Base-by-base conservation (phyloP, 208 protist genomes). In the Porcisia deanei region DNA sequence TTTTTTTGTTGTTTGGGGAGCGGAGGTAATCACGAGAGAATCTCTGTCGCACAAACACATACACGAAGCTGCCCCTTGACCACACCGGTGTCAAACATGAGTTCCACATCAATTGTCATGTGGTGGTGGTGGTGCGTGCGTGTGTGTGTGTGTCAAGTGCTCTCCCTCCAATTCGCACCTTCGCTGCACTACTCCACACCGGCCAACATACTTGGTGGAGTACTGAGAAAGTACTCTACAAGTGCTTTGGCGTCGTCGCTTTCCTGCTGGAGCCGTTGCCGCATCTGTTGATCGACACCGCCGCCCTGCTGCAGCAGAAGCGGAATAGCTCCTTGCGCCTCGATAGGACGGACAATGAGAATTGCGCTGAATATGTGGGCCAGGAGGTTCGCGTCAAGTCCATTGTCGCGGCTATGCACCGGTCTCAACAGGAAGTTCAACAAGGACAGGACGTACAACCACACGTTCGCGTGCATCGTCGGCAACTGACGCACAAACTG, bases 351-450 rank as follows among this genome's bases (percentile, higher is more conserved):
- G 43, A 85, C 68, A 58, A 97, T 80, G 66, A 97, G 71, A 10
- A 87, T 86, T 34, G 67, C 45, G 76, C 89, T 92, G 66, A 96
- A 96, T 34, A 89, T 67, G 69, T 89, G 89, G 1, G 91, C 85
- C 34, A 96, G 68, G 34, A 93, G 75, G 34, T 37, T 73, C 2
- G 88, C 66, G 2, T 88, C 93, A 4, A 96, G 77, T 18, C 85
- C 87, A 79, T 96, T 97, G 73, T 81, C 61, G 63, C 71, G 53
- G 45, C 77, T 80, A 75, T 94, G 82, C 37, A 70, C 75, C n/a
- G 91, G 91, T 4, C 88, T 77, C 14, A 98, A 81, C 1, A 98
- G 80, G 59, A 87, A 96, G 87, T 94, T 92, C 30, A 98, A 81
- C n/a, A 98, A 79, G 41, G 91, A 74, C 53, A 94, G 66, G 3